Evolutionary conservation across 306 rosid genomes (phyloP), one percentile per base, ranked within the genome.

Genomic region (Gastrolobium villosum): DNA sequence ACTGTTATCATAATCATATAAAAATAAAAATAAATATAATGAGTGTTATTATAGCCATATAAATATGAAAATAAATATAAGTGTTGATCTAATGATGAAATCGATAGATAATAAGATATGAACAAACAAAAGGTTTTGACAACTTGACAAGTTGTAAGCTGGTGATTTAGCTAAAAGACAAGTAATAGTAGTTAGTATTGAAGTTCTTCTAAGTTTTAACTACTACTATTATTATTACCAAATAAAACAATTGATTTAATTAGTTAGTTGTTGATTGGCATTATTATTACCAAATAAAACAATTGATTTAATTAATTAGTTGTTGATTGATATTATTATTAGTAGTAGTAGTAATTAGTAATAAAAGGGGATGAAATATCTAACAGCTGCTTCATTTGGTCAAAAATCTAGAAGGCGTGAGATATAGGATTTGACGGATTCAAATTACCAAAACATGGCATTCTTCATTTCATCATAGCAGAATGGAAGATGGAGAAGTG

Each of bases 331-430:
- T 57, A 36, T n/a, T 28, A n/a, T 11, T 70, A 57, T 49, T 68
- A 30, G 3, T 56, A 30, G 4, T 15, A 20, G 28, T 50, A 31
- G 5, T 66, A 26, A 30, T 59, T 45, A 57, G 34, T 73, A 64
- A 39, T 7, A 40, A 72, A 52, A 32, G 9, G 10, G 28, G 68
- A 26, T 45, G 26, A 30, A 70, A 7, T 43, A 34, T 32, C 44
- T 66, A 35, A 65, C 34, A 34, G 26, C 40, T 46, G 30, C 72
- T 30, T 39, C 15, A 59, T 46, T 81, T 48, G 60, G 85, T 81
- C 85, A 81, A 75, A 14, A 59, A 50, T 75, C 85, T 68, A 75
- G 85, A 81, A 81, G 77, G 60, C 26, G 26, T 14, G 67, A 15
- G 34, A 6, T 4, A 40, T 5, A 13, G 43, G 45, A 65, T 55